Evolutionary conservation across 169 alveolate genomes (phyloP).

Genomic region (Eimeria necatrix): DNA sequence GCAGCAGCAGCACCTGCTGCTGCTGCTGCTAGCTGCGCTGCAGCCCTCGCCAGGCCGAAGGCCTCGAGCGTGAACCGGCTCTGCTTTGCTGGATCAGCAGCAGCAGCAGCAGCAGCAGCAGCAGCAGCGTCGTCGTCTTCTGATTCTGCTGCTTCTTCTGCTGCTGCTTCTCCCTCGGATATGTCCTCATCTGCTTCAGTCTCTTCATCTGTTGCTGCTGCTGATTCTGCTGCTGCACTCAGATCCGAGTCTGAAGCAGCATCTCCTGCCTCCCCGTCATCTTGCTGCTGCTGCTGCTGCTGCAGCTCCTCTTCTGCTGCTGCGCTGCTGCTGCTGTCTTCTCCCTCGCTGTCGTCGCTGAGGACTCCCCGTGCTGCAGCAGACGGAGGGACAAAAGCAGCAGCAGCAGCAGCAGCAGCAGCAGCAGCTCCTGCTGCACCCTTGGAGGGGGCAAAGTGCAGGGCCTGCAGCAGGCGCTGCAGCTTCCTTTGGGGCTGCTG

Average conservation of each 20-base stretch:
- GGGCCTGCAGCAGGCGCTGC: not conserved
- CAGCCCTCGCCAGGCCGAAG: not conserved
- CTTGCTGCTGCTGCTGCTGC: not conserved
- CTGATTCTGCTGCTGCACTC: no score
- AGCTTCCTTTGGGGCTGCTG: not conserved
- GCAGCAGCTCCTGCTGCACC: not conserved
- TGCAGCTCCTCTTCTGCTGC: not conserved
- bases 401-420: slow-evolving; percentile 33
- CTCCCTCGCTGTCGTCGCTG: not conserved
- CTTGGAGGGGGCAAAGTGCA: not conserved
- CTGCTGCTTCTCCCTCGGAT: not conserved
- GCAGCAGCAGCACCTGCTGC: no score
- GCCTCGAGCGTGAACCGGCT: not conserved
- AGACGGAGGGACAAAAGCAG: not conserved
- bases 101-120: not conserved
- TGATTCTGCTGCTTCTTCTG: not conserved
- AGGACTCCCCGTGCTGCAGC: not conserved
- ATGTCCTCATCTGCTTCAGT: not conserved
- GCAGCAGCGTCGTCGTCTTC: not conserved
- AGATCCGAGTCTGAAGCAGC: no score
- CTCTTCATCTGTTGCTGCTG: no score
- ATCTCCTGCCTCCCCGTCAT: not conserved
- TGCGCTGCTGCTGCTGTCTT: not conserved
- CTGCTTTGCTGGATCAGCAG: not conserved
- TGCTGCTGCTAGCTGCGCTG: not conserved